phyloP scores from a whole-genome alignment of 441 rosid genomes.

The Gossypium aridum region DNA sequence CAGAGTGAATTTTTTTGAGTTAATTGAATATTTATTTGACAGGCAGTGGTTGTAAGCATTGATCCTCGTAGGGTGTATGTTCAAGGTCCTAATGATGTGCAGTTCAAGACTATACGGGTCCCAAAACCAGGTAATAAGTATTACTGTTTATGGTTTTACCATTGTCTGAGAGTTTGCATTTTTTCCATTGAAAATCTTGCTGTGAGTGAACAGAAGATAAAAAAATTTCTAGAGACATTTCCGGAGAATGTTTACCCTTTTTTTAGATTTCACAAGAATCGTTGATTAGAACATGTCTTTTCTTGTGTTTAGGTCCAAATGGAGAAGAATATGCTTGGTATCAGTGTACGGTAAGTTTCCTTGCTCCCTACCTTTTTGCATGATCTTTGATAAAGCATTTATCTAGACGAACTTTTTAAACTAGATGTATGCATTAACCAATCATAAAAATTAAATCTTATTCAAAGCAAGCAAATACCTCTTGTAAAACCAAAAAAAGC shows the following conservation, averaged over 20 bases:
- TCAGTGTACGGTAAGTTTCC: constrained; percentile 82
- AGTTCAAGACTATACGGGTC: constrained; percentile 55
- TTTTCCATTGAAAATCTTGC: not conserved
- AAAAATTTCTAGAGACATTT: not conserved
- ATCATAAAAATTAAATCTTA: not conserved
- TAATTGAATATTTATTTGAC: constrained; percentile 19
- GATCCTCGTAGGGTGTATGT: constrained; percentile 90
- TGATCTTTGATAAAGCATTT: not conserved
- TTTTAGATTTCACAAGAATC: not conserved
- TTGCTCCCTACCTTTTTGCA: constrained; percentile 4
- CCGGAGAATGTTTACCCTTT: not conserved
- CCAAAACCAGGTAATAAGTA: constrained; percentile 51
- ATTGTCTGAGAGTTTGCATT: not conserved
- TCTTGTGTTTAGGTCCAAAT: constrained; percentile 61
- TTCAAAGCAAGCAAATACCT: not conserved
- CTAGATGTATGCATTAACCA: not conserved
- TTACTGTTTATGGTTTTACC: constrained; percentile 5
- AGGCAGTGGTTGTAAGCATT: constrained; percentile 98
- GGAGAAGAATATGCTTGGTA: constrained; percentile 98
- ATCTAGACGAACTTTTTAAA: not conserved
- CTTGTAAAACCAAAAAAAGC: not conserved
- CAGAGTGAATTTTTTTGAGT: constrained; percentile 5
- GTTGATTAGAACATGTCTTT: constrained; percentile 5
- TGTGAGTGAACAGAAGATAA: not conserved
- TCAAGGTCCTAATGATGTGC: constrained; percentile 62